A percentile compares a stretch with the other conserved stretches of the same genome.
phyloP scores from a whole-genome alignment of 306 rosid genomes.

The Alnus glutinosa region DNA sequence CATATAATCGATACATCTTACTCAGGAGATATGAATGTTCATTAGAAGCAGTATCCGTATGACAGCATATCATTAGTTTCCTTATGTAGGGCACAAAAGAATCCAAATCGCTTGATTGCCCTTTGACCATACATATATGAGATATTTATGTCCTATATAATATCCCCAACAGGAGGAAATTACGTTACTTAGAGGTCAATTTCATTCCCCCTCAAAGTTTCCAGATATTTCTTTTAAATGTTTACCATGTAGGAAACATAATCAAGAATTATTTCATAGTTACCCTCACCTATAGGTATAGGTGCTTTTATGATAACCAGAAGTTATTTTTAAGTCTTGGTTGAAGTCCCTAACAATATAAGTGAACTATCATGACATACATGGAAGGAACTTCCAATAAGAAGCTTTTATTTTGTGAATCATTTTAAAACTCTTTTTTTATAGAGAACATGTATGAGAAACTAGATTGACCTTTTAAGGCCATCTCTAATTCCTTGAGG shows the following conservation, averaged over 20 bases:
- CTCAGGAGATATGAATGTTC: too few species aligned
- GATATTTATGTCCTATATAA: neutral
- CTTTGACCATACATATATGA: neutral
- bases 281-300: neutral
- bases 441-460: neutral
- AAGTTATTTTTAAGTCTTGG: neutral
- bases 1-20: neutral
- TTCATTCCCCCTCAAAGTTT: neutral
- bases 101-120: neutral
- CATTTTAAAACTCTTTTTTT: neutral
- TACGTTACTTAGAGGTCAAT: neutral
- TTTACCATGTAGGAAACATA: neutral
- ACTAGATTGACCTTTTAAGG: slow-evolving; percentile 34
- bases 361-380: neutral
- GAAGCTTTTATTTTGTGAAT: neutral
- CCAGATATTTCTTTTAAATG: neutral
- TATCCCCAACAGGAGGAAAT: neutral
- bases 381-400: neutral
- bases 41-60: neutral
- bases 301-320: neutral
- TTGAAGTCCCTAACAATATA: neutral
- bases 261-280: neutral
- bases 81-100: neutral
- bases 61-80: neutral
- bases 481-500: slow-evolving; percentile 47